Evolutionary conservation across 208 protist species (phyloP), one percentile per base, ranked within the genome.

Genomic region (Blastocrithidia nonstop): DNA sequence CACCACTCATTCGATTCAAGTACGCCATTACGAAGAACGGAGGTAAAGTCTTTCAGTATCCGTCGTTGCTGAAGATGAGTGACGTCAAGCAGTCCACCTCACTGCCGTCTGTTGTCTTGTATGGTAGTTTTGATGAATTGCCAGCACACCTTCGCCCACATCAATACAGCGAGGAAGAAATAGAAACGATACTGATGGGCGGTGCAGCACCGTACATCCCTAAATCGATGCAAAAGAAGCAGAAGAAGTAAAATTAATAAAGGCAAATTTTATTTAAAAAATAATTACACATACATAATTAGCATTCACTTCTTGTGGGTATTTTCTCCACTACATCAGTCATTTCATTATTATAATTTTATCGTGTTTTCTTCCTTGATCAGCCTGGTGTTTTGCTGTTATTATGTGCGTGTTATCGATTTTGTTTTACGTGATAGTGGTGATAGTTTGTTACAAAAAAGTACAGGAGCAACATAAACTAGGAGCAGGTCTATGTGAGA

Each of bases 161-260:
- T 22, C n/a, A 75, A 7, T 68, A 85, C 50, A 56, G 44, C 4
- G 81, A 91, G 17, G 54, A 47, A 6, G 81, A 87, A 50, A 87
- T 87, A 26, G 81, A 91, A 24, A 57, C 58, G 0, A 64, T 91
- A 3, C 50, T 69, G 45, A 68, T 82, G 57, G 81, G 81, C 27
- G 81, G 81, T n/a, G 81, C 69, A 4, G 54, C 61, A 7, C 75
- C 81, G 29, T 91, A 91, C 58, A 60, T 69, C 0, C 66, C 81
- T 9, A 86, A 90, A 60, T 61, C 67, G 40, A 61, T 80, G 26
- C 50, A 63, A 50, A n/a, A n/a, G n/a, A 68, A 71, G 46, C 79
- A 81, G 55, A 87, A 83, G 61, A 66, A 67, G 56, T 60, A 71
- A 51, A 6, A 55, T n/a, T 1, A 49, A 9, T 4, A 45, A 49